Evolutionary conservation across 169 alveolate genomes (phyloP).

Genomic region (Miamiensis avidus): DNA sequence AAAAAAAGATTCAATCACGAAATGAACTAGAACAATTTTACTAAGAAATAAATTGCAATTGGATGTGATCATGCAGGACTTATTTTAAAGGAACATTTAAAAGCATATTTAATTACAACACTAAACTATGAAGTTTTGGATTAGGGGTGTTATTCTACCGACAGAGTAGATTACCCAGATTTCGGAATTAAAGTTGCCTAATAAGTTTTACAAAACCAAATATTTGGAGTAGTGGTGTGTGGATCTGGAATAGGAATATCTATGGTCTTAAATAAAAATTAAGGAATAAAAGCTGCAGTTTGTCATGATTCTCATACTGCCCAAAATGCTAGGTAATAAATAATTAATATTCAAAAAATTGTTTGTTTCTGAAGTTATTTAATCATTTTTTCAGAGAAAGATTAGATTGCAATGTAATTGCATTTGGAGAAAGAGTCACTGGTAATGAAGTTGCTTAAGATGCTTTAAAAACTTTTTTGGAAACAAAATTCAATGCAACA

Average conservation of each 20-base stretch:
- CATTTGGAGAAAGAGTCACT: constrained; percentile 64
- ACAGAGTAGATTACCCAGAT: constrained; percentile 57
- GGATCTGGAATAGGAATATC: constrained; percentile 75
- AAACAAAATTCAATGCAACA: constrained; percentile 24
- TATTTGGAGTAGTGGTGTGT: constrained; percentile 54
- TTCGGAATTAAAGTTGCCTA: constrained; percentile 44
- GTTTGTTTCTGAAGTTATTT: no score
- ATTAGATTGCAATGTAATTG: constrained; percentile 50
- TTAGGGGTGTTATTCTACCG: constrained; percentile 37
- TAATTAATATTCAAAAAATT: no score
- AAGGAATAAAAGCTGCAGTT: constrained; percentile 67
- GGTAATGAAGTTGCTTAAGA: constrained; percentile 60
- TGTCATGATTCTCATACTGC: constrained; percentile 68
- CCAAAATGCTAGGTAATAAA: constrained; percentile 23
- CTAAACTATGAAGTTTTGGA: constrained; percentile 42
- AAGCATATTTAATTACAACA: constrained; percentile 10
- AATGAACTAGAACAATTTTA: no score
- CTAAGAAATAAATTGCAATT: background rate
- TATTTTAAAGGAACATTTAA: constrained; percentile 32
- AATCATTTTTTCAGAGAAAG: no score
- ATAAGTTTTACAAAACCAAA: constrained; percentile 27
- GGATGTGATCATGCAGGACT: constrained; percentile 71
- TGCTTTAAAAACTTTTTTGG: constrained; percentile 17
- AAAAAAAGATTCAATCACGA: no score
- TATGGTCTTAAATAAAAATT: constrained; percentile 58